Base-by-base conservation (phyloP, 192 early-diverging fungal genomes). In the Mortierella hygrophila region DNA sequence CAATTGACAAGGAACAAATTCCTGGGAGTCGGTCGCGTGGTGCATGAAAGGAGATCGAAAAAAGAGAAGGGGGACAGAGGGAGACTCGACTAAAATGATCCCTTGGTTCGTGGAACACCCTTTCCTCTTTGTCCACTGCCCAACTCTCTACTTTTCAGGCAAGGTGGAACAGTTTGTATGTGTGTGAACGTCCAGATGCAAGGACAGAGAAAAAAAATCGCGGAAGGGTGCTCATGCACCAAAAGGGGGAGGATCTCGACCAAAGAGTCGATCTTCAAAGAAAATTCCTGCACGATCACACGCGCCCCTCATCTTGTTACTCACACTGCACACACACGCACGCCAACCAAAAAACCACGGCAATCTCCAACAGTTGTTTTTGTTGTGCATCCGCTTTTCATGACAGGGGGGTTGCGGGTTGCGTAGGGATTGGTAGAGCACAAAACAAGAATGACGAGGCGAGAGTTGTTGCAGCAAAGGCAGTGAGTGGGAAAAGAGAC, bases 21-120 rank as follows among this genome's bases (percentile, higher is more conserved):
- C 13, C 60, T 65, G 60, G 60, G 26, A 32, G 60, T 26, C 60
- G 11, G 60, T 65, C 60, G 60, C 60, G 60, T 65, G 60, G 26
- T 65, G 11, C 60, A 65, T 65, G 60, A 32, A 32, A 65, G 60
- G 70, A 71, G 70, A 71, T 38, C 35, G 70, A 71, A 57, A 74
- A 38, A 74, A 35, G 37, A 0, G 44, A 3, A 29, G 16, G 3
- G 7, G 3, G 7, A 9, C 0, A 3, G 38, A 40, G 38, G 13
- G 29, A 32, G 0, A 29, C 60, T 29, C 60, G 60, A 32, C 60
- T 65, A 65, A 32, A 29, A 46, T 46, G 29, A 32, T 65, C 26
- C 60, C 60, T 32, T 65, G 60, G 29, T 32, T 65, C 1, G 29
- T 65, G 29, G 60, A 32, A 65, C 60, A 26, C 52, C 52, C 18